phyloP scores from a whole-genome alignment of 257 asterid genomes.

The Agastache rugosa region DNA sequence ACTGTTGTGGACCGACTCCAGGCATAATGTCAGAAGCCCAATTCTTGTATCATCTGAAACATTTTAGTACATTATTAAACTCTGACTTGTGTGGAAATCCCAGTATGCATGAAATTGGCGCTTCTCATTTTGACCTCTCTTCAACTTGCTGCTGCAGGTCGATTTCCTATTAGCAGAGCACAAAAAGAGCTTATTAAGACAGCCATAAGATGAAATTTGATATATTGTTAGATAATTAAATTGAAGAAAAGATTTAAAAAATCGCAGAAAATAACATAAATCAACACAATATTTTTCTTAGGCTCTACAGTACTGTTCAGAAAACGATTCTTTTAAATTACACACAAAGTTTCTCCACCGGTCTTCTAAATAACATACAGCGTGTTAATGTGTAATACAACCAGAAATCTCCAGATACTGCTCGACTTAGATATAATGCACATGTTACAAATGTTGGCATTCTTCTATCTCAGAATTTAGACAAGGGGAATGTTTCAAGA shows the following conservation, averaged over 20 bases:
- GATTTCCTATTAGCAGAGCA: slow-evolving; percentile 1
- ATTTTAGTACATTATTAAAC: background rate
- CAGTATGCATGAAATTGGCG: background rate
- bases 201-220: background rate
- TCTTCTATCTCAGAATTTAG: background rate
- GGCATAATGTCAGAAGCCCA: slow-evolving; percentile 64
- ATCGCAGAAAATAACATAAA: background rate
- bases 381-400: background rate
- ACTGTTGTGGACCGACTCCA: slow-evolving; percentile 38
- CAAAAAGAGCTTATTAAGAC: background rate
- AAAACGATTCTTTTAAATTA: background rate
- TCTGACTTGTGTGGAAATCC: background rate
- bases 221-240: background rate
- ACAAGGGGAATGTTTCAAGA: background rate
- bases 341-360: background rate
- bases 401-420: background rate
- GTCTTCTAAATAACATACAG: background rate
- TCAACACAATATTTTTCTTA: background rate
- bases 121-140: background rate
- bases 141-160: background rate
- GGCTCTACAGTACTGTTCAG: background rate
- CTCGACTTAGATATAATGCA: background rate
- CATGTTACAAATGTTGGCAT: background rate
- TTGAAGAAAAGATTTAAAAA: background rate
- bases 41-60: slow-evolving; percentile 49